Percentiles rank a stretch among this genome's conserved stretches.
These are phyloP conservation scores for Ceratocystiopsis minuta DNA, from an alignment of 2,329 filamentous ascomycete species.

Conservation along the genomic window DNA sequence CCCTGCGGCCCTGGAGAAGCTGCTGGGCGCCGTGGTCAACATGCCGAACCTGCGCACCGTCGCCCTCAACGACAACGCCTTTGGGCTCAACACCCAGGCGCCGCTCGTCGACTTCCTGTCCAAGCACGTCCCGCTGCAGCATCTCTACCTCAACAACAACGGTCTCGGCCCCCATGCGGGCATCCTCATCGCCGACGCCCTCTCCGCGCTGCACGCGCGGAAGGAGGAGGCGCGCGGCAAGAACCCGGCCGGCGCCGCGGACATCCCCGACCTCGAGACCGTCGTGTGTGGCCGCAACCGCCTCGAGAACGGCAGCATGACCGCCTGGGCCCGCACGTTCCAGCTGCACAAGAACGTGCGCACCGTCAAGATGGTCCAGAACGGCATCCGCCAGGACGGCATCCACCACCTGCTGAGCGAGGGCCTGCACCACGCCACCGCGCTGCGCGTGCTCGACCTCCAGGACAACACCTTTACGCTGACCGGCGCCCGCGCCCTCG, in stretches of 20 bases:
- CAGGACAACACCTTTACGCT: conserved; percentile 96
- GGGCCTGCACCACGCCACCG: conserved; percentile 53
- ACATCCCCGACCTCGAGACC: conserved; percentile 78
- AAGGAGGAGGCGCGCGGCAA: conserved; percentile 62
- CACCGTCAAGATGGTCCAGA: conserved; percentile 93
- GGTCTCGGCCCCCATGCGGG: conserved; percentile 85
- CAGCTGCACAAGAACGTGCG: conserved; percentile 66
- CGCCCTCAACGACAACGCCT: conserved; percentile 95
- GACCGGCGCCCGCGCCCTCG: conserved; percentile 60
- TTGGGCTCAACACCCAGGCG: conserved; percentile 85
- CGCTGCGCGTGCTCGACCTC: conserved; percentile 64
- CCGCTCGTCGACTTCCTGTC: conserved; percentile 85
- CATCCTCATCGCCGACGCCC: conserved; percentile 71
- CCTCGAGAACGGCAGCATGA: conserved; percentile 88
- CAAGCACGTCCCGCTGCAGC: conserved; percentile 73
- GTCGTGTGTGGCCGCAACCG: conserved; percentile 92
- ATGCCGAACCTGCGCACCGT: conserved; percentile 76
- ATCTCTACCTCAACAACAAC: conserved; percentile 96
- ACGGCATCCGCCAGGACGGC: conserved; percentile 88
- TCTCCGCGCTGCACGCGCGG: conserved; percentile 64
- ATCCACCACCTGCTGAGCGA: conserved; percentile 65
- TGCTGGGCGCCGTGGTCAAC: conserved; percentile 73
- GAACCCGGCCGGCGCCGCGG: conserved; percentile 32
- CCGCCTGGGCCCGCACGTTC: conserved; percentile 79
- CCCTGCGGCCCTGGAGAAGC: conserved; percentile 66